A percentile compares a stretch with the other conserved stretches of the same genome.
Evolutionary conservation across 371 early-diverging fungal species (phyloP).

Genomic region (Thermomucor indicae-seudaticae): DNA sequence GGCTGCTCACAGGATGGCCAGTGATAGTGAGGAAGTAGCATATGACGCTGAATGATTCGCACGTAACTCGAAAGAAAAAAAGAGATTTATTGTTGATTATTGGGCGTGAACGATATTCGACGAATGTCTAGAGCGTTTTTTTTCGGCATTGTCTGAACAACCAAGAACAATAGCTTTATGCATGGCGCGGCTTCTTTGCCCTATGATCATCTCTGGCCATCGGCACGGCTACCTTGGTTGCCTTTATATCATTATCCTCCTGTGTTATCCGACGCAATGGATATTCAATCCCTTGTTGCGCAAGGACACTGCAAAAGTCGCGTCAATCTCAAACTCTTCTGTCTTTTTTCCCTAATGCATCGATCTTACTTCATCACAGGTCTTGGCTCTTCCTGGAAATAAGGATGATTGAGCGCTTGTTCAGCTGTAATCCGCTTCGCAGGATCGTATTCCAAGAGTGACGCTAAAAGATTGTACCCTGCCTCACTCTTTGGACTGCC

Average conservation of each 20-base stretch:
- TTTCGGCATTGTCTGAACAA: no score
- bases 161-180: no score
- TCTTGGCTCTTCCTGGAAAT: conserved; percentile 88
- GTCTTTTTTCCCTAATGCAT: background rate
- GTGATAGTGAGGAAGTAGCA: no score
- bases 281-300: conserved; percentile 58
- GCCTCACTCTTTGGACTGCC: conserved; percentile 53
- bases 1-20: no score
- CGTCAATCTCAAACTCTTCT: background rate
- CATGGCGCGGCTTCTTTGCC: conserved; percentile 34
- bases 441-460: conserved; percentile 93
- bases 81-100: no score
- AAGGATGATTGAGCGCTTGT: conserved; percentile 83
- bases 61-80: no score
- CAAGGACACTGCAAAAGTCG: conserved; percentile 40
- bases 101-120: no score
- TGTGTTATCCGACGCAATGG: conserved; percentile 61
- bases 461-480: conserved; percentile 71
- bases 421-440: conserved; percentile 83
- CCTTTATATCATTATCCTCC: conserved; percentile 64
- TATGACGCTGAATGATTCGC: no score
- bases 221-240: conserved; percentile 25
- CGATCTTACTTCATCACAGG: conserved; percentile 70
- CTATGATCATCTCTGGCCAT: conserved; percentile 21
- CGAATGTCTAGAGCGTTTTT: no score